A percentile compares a stretch with the other conserved stretches of the same genome.
These are phyloP conservation scores for Alternaria angustiovoidea DNA, from an alignment of 2,329 filamentous ascomycete species.

Conservation along the genomic window DNA sequence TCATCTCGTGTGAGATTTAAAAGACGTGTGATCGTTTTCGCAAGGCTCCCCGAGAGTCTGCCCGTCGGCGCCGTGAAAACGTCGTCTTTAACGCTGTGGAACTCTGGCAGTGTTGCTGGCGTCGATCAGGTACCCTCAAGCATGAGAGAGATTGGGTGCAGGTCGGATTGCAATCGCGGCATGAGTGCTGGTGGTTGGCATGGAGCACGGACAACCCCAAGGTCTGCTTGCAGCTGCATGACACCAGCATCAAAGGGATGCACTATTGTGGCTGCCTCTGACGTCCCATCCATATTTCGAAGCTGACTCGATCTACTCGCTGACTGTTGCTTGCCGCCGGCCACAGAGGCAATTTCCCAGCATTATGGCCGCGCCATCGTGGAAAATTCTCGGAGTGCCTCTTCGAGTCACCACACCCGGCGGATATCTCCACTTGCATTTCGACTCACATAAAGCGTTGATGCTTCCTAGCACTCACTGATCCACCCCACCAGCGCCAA, in stretches of 20 bases:
- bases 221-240: conserved; percentile 22
- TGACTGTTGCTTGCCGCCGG: conserved; percentile 22
- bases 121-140: conserved; percentile 12
- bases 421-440: conserved; percentile 37
- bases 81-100: conserved; percentile 11
- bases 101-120: conserved; percentile 16
- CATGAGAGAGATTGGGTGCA: conserved; percentile 1
- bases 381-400: conserved; percentile 33
- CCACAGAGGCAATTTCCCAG: conserved; percentile 23
- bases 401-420: conserved; percentile 39
- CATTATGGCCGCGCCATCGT: conserved; percentile 27
- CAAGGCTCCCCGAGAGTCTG: conserved; percentile 10
- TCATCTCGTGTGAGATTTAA: conserved; percentile 6
- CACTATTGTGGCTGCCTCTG: conserved; percentile 20
- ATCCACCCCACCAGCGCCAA: conserved; percentile 7
- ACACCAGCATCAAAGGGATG: conserved; percentile 19
- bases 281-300: conserved; percentile 13
- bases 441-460: conserved; percentile 35
- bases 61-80: background rate
- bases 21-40: background rate
- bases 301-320: conserved; percentile 21
- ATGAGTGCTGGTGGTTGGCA: conserved; percentile 1
- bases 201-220: conserved; percentile 24
- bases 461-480: conserved; percentile 20
- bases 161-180: background rate